These are phyloP conservation scores for Phytopythium kandeliae DNA, from an alignment of 352 stramenopile species.

Conservation along the genomic window DNA sequence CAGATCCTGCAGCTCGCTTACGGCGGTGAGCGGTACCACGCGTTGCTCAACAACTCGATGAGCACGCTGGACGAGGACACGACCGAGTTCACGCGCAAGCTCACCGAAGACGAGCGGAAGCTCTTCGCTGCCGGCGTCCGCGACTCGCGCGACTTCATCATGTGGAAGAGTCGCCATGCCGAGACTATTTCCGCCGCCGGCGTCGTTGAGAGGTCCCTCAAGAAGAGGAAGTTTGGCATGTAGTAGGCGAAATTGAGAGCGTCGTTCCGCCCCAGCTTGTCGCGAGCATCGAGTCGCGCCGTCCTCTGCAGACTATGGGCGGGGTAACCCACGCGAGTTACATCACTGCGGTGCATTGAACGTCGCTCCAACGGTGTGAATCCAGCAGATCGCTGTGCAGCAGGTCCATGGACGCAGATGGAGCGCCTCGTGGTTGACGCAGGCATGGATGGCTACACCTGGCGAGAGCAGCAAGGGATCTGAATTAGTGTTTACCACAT, in stretches of 20 bases:
- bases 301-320: too few relatives aligned
- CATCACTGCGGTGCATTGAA: too few relatives aligned
- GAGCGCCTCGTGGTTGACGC: neutral
- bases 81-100: slow-evolving; percentile 74
- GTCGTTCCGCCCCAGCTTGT: too few relatives aligned
- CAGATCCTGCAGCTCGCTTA: slow-evolving; percentile 77
- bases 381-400: too few relatives aligned
- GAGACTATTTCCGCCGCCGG: slow-evolving; percentile 53
- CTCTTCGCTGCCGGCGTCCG: slow-evolving; percentile 58
- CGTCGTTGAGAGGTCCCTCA: slow-evolving; percentile 54
- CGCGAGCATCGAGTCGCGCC: too few relatives aligned
- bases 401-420: neutral
- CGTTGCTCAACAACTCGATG: slow-evolving; percentile 82
- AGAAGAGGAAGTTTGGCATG: slow-evolving; percentile 46
- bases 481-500: neutral
- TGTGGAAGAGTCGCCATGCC: slow-evolving; percentile 69
- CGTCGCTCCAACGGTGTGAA: too few relatives aligned
- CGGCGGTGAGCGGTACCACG: slow-evolving; percentile 67
- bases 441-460: neutral
- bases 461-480: too few relatives aligned
- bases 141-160: slow-evolving; percentile 68
- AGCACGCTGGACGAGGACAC: slow-evolving; percentile 80
- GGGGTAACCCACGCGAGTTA: too few relatives aligned
- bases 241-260: slow-evolving; percentile 3
- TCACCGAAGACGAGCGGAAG: slow-evolving; percentile 64